phyloP scores from a whole-genome alignment of 192 early-diverging fungal species.

The Rhizophagus prolifer region DNA sequence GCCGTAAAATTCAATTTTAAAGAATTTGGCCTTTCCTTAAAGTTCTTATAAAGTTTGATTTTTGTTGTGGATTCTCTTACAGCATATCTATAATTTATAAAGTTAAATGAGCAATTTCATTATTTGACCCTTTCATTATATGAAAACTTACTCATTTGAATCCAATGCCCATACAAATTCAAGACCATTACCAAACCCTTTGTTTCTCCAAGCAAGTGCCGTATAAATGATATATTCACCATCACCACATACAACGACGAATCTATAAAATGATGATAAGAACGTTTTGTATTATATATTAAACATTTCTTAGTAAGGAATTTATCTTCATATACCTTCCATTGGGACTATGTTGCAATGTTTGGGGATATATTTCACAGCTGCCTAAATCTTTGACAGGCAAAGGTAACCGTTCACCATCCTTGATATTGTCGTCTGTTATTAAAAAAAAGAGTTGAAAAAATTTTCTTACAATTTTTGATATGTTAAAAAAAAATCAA shows the following conservation, averaged over 20 bases:
- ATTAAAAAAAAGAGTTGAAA: not conserved
- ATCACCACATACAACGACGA: constrained; percentile 98
- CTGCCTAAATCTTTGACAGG: constrained; percentile 93
- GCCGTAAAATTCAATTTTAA: constrained; percentile 79
- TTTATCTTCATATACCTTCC: constrained; percentile 43
- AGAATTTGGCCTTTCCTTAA: constrained; percentile 85
- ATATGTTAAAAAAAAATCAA: not conserved
- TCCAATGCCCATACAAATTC: constrained; percentile 98
- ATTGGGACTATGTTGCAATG: constrained; percentile 94
- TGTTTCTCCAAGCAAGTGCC: constrained; percentile 99
- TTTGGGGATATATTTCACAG: constrained; percentile 97
- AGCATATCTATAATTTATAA: constrained; percentile 61
- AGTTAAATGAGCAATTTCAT: not conserved
- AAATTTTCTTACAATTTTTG: too few relatives aligned
- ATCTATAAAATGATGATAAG: constrained; percentile 38
- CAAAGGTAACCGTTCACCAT: constrained; percentile 87
- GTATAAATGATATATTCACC: constrained; percentile 99
- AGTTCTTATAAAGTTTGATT: constrained; percentile 90
- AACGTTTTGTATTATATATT: not conserved
- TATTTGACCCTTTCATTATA: not conserved
- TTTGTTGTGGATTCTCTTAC: constrained; percentile 91
- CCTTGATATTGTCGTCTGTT: constrained; percentile 79
- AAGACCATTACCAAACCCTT: constrained; percentile 91
- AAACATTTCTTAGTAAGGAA: not conserved
- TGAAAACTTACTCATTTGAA: constrained; percentile 73